A percentile compares a stretch with the other conserved stretches of the same genome.
These are phyloP conservation scores for Alternaria triticina DNA, from an alignment of 2,329 filamentous ascomycete genomes.

Conservation along the genomic window DNA sequence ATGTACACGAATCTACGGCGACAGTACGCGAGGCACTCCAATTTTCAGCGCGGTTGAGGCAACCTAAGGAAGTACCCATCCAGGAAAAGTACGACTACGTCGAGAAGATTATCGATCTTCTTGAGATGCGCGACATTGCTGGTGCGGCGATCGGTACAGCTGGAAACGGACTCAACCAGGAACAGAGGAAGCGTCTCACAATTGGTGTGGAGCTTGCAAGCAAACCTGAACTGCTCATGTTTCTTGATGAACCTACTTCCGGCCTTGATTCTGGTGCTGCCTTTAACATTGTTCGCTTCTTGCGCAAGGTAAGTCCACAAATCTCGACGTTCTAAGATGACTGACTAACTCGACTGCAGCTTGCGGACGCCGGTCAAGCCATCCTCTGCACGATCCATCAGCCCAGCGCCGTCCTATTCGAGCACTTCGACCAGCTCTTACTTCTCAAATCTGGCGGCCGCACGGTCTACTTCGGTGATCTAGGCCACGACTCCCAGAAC, in stretches of 20 bases:
- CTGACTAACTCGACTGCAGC: slow-evolving; percentile 18
- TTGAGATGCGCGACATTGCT: slow-evolving; percentile 70
- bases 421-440: slow-evolving; percentile 70
- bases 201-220: slow-evolving; percentile 67
- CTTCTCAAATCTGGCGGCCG: slow-evolving; percentile 69
- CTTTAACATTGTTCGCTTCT: slow-evolving; percentile 68
- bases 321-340: accelerated
- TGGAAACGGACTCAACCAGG: slow-evolving; percentile 59
- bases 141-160: slow-evolving; percentile 68
- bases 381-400: slow-evolving; percentile 75
- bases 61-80: slow-evolving; percentile 63
- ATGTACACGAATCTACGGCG: slow-evolving; percentile 66
- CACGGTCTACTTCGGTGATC: slow-evolving; percentile 70
- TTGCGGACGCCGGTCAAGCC: slow-evolving; percentile 70
- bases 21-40: slow-evolving; percentile 70
- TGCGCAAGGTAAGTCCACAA: slow-evolving; percentile 56
- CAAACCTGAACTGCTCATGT: slow-evolving; percentile 75
- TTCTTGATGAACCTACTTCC: slow-evolving; percentile 79
- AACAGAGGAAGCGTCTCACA: slow-evolving; percentile 71
- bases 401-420: slow-evolving; percentile 70
- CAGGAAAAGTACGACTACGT: slow-evolving; percentile 70
- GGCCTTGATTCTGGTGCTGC: slow-evolving; percentile 75
- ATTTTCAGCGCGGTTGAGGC: slow-evolving; percentile 68
- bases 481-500: slow-evolving; percentile 51
- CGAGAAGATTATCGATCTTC: slow-evolving; percentile 67